Conservation (phyloP, 75 land plant genomes). For the Pinus albicaulis region DNA sequence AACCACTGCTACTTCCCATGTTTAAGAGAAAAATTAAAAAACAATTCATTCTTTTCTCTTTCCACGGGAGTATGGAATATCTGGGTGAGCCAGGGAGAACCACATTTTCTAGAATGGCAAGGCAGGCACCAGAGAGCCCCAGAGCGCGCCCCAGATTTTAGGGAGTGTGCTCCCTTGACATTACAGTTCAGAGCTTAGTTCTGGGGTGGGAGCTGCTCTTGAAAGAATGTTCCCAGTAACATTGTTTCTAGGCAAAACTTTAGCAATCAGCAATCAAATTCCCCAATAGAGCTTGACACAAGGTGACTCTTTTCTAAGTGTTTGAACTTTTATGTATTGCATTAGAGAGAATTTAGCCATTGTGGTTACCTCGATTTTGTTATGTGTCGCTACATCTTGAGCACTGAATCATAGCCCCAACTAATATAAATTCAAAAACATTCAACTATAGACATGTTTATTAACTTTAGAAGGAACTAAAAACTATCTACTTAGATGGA, state of each 20-base stretch:
- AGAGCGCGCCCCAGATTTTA: no score
- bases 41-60: no score
- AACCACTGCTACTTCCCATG: no score
- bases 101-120: no score
- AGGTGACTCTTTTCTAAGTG: neutral
- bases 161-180: no score
- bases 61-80: no score
- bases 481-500: neutral
- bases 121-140: no score
- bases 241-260: neutral
- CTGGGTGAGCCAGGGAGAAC: no score
- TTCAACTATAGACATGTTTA: neutral
- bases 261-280: neutral
- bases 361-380: neutral
- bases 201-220: no score
- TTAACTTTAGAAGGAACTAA: neutral
- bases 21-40: no score
- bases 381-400: neutral
- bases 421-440: neutral
- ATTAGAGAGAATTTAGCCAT: neutral
- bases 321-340: neutral
- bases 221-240: neutral
- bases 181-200: no score
- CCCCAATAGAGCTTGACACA: neutral
- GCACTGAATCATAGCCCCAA: neutral